A percentile compares a stretch with the other conserved stretches of the same genome.
phyloP scores from a whole-genome alignment of 805 yeast genomes.

The Yarrowia keelungensis region DNA sequence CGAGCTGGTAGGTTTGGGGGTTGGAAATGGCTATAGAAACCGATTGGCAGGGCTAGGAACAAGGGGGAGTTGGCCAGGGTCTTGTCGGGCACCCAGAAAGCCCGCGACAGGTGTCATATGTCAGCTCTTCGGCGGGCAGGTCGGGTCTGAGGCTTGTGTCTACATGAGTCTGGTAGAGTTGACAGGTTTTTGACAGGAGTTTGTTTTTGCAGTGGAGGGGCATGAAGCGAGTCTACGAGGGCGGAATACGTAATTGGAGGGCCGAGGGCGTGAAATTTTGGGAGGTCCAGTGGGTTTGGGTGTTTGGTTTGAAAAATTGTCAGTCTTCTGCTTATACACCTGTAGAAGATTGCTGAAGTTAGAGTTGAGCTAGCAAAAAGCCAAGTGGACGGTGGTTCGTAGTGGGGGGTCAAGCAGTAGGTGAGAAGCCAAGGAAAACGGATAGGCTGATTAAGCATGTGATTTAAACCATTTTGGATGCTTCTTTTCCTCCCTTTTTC shows the following conservation, averaged over 20 bases:
- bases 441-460: too few species aligned
- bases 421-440: too few species aligned
- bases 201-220: background rate
- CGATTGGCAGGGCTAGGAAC: too few species aligned
- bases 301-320: too few species aligned
- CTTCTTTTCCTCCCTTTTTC: background rate
- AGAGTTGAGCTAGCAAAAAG: slow-evolving; percentile 20
- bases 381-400: background rate
- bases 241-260: too few species aligned
- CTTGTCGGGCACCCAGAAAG: background rate
- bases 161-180: slow-evolving; percentile 2
- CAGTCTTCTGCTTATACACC: too few species aligned
- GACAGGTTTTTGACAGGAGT: slow-evolving; percentile 10
- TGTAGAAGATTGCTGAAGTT: slow-evolving; percentile 14
- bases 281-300: too few species aligned
- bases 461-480: too few species aligned
- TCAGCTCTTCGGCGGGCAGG: background rate
- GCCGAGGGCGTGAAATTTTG: too few species aligned
- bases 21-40: too few species aligned
- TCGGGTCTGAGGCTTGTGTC: background rate
- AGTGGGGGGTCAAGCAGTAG: too few species aligned
- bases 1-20: background rate
- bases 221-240: too few species aligned
- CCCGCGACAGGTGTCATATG: slow-evolving; percentile 6
- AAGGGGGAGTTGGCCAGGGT: background rate